Base-by-base conservation (phyloP, 129 eudicot genomes). In the Oenanthe sinensis region DNA sequence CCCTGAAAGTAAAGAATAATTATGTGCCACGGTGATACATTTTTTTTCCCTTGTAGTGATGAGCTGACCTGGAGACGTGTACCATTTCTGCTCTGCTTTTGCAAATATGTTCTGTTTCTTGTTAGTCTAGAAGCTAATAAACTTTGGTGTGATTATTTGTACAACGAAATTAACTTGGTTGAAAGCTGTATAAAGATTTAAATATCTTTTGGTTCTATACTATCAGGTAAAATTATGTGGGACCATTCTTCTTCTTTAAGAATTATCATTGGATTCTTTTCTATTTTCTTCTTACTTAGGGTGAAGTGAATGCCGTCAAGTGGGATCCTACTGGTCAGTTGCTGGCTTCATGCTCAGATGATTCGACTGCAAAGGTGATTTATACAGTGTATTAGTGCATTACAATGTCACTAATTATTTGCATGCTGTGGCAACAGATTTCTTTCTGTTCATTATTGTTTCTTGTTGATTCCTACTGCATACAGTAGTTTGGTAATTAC, bases 241-340 rank as follows among this genome's bases (percentile, higher is more conserved):
- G 22, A 49, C 55, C 22, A 16, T n/a, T n/a, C n/a, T 49, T 49
- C 55, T 16, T 49, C 7, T 49, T 7, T 15, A 49, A 49, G 55
- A 49, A 49, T 14, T 15, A 6, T 49, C 55, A 49, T 16, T 1
- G 55, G 22, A 49, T 49, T 16, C 22, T 50, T 54, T 54, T 54
- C 26, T 54, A 6, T 52, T 54, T 54, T 54, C 11, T 54, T n/a
- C n/a, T n/a, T n/a, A n/a, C 26, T 54, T 6, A 54, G 62, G 26
- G 26, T 54, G 91, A 90, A 85, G 97, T 93, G 75, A 90, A 91
- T 85, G 90, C 89, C 65, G 86, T 90, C 81, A 91, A 93, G 85
- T 93, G 98, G 98, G 97, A 91, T 82, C 97, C 97, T 80, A 84
- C 97, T n/a, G 98, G 97, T 70, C 28, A 92, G 16, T 84, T 93